Conservation (phyloP, 352 stramenopile genomes). For the Pythium coloratum region DNA sequence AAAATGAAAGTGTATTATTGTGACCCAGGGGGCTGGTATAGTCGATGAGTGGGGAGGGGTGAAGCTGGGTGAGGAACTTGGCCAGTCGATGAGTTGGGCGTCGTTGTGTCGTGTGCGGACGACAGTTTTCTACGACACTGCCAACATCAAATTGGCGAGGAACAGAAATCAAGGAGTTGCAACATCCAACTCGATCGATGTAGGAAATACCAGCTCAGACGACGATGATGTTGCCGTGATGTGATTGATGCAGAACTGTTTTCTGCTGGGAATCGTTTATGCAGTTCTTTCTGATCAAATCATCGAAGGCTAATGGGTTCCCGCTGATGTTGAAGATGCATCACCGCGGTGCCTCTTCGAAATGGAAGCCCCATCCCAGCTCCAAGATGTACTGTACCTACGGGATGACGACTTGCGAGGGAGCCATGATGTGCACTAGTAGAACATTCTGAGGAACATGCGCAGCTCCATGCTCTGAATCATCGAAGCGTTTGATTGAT, state of each 20-base stretch:
- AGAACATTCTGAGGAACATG: background rate
- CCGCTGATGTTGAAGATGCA: constrained; percentile 8
- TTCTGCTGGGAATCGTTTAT: background rate
- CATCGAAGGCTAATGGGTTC: background rate
- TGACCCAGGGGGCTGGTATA: background rate
- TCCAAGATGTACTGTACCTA: background rate
- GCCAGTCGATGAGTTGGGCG: too few species aligned
- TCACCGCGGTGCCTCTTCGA: background rate
- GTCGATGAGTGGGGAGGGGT: background rate
- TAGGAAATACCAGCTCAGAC: too few species aligned
- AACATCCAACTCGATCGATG: background rate
- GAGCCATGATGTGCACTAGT: background rate
- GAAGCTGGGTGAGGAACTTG: constrained; percentile 2
- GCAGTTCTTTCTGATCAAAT: background rate
- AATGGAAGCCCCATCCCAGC: background rate
- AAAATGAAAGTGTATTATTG: background rate
- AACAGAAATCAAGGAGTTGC: background rate
- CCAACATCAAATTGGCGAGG: background rate
- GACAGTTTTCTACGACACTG: background rate
- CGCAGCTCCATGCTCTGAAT: background rate
- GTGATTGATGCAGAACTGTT: too few species aligned
- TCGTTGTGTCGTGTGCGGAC: background rate
- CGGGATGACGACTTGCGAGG: background rate
- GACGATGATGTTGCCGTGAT: too few species aligned
- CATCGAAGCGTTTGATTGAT: background rate